phyloP scores from a whole-genome alignment of 371 early-diverging fungal genomes.

The Mortierella sp. region DNA sequence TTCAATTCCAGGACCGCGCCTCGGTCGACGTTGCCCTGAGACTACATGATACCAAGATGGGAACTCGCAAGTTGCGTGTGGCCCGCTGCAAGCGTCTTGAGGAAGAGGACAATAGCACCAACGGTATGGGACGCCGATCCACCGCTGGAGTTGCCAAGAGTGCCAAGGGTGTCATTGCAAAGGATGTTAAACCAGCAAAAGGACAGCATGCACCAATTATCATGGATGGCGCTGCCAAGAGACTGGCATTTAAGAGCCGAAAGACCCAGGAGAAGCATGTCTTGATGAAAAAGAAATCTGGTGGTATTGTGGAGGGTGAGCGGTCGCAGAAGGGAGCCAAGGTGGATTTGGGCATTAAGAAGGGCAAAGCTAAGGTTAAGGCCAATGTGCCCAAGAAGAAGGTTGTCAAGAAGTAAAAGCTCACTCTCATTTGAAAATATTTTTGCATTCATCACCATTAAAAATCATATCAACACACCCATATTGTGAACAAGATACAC shows the following conservation, averaged over 20 bases:
- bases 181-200: constrained; percentile 46
- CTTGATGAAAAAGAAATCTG: constrained; percentile 43
- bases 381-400: constrained; percentile 58
- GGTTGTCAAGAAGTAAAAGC: constrained; percentile 41
- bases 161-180: constrained; percentile 19
- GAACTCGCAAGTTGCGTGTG: constrained; percentile 71
- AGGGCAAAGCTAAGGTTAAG: constrained; percentile 56
- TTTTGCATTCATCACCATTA: constrained; percentile 1
- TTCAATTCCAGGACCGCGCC: constrained; percentile 78
- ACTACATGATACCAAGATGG: constrained; percentile 80
- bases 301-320: constrained; percentile 66
- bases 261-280: constrained; percentile 51
- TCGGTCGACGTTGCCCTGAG: constrained; percentile 84
- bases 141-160: constrained; percentile 24
- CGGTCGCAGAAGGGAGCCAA: constrained; percentile 72
- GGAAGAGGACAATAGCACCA: constrained; percentile 59
- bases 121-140: constrained; percentile 43
- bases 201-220: constrained; percentile 60
- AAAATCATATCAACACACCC: neutral
- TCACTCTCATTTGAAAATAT: neutral
- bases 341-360: constrained; percentile 56
- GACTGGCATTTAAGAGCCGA: constrained; percentile 45
- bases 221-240: constrained; percentile 56
- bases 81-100: constrained; percentile 69
- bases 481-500: no score